Evolutionary conservation across 2,329 filamentous ascomycete species (phyloP).

Genomic region (Penicillium capsulatum): DNA sequence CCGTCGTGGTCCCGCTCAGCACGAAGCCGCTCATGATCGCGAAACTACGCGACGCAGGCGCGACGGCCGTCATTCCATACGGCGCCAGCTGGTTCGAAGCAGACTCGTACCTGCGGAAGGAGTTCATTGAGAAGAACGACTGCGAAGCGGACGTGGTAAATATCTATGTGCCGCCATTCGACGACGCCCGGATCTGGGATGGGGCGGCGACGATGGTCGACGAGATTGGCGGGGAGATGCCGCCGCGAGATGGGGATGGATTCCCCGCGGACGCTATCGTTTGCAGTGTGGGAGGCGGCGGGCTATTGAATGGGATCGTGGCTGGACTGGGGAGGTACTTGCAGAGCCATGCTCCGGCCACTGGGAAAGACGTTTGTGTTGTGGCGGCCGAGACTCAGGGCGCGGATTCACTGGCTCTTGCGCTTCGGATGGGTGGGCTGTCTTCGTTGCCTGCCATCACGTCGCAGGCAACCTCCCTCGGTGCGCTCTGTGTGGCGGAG

Average conservation of each 20-base stretch:
- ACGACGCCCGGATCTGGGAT: constrained; percentile 37
- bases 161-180: constrained; percentile 38
- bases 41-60: constrained; percentile 63
- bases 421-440: constrained; percentile 51
- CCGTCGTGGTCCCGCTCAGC: constrained; percentile 65
- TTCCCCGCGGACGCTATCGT: constrained; percentile 63
- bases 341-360: not conserved
- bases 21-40: constrained; percentile 64
- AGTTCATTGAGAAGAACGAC: constrained; percentile 32
- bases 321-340: constrained; percentile 51
- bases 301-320: constrained; percentile 69
- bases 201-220: constrained; percentile 34
- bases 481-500: constrained; percentile 61
- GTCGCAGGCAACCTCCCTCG: constrained; percentile 66
- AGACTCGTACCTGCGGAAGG: constrained; percentile 59
- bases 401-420: constrained; percentile 62
- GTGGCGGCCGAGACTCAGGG: constrained; percentile 71
- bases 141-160: constrained; percentile 15
- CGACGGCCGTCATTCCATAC: constrained; percentile 58
- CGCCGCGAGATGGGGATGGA: constrained; percentile 5
- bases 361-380: constrained; percentile 39
- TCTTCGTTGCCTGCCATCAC: constrained; percentile 65
- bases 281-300: constrained; percentile 73
- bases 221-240: constrained; percentile 37
- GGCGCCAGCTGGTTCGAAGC: constrained; percentile 67